A percentile compares a stretch with the other conserved stretches of the same genome.
Conservation (phyloP, 2,329 filamentous ascomycete species). For the Laburnicola sp. region DNA sequence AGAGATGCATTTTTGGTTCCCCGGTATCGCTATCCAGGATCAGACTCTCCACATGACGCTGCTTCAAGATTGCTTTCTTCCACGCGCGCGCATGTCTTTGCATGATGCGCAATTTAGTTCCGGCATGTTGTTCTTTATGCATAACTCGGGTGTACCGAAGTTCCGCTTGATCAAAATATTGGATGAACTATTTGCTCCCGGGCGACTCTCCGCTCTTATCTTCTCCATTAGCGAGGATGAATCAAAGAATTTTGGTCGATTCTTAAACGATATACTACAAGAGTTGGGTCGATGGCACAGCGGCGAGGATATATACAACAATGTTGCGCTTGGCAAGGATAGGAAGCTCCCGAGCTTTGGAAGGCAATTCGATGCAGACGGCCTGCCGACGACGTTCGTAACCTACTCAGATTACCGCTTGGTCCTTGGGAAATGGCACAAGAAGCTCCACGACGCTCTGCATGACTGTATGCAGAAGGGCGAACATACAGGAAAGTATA, state of each 20-base stretch:
- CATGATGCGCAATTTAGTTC: constrained; percentile 89
- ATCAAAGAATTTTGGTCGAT: constrained; percentile 89
- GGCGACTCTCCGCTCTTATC: constrained; percentile 78
- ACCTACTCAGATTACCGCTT: constrained; percentile 86
- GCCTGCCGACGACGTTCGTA: constrained; percentile 70
- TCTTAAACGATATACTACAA: constrained; percentile 78
- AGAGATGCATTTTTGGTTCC: constrained; percentile 80
- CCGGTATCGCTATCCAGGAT: constrained; percentile 61
- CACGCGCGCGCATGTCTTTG: constrained; percentile 79
- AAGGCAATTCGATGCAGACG: constrained; percentile 69
- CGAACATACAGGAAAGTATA: constrained; percentile 74
- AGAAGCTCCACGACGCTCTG: constrained; percentile 75
- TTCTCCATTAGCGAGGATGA: constrained; percentile 90
- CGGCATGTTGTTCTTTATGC: constrained; percentile 82
- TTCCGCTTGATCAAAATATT: constrained; percentile 86
- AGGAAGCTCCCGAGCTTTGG: constrained; percentile 77
- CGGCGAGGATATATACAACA: constrained; percentile 74
- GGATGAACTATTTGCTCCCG: constrained; percentile 80
- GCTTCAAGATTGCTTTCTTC: constrained; percentile 90
- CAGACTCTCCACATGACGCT: constrained; percentile 74
- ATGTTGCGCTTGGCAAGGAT: constrained; percentile 72
- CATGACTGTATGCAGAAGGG: neutral
- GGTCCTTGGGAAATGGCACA: constrained; percentile 88
- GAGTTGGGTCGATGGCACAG: constrained; percentile 85
- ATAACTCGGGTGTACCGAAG: constrained; percentile 78